phyloP scores from a whole-genome alignment of 208 protist genomes.

The Trypanosoma grayi region DNA sequence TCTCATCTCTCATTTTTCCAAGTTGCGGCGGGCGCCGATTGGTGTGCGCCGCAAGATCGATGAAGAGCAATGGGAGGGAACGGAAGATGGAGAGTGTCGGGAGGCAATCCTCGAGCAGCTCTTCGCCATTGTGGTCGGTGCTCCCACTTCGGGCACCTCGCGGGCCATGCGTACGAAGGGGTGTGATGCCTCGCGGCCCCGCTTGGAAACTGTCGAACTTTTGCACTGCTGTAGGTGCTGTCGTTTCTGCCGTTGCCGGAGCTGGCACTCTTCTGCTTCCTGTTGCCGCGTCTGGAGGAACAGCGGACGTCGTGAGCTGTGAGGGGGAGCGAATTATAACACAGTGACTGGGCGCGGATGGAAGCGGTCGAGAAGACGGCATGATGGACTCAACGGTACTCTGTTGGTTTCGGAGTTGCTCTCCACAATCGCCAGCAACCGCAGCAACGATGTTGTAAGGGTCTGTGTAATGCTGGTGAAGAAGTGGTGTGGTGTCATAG shows the following conservation, averaged over 20 bases:
- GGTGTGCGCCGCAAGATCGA: slow-evolving; percentile 2
- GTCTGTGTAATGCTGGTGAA: not conserved
- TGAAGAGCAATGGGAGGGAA: slow-evolving; percentile 17
- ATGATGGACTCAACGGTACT: not conserved
- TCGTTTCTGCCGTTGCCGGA: not conserved
- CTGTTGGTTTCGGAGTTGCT: not conserved
- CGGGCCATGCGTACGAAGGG: not conserved
- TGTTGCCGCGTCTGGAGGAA: not conserved
- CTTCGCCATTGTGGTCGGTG: not conserved
- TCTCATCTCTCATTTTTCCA: not conserved
- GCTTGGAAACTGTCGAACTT: not conserved
- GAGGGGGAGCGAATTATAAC: slow-evolving; percentile 5
- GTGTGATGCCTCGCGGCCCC: not conserved
- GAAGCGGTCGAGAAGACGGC: slow-evolving; percentile 9
- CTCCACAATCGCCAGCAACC: not conserved
- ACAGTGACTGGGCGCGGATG: not conserved
- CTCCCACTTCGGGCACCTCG: not conserved
- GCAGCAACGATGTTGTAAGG: not conserved
- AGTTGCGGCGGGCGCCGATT: slow-evolving; percentile 11
- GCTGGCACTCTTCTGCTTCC: not conserved
- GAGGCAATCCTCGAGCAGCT: not conserved
- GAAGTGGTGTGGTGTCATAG: not conserved
- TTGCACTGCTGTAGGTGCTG: not conserved
- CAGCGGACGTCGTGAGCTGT: not conserved
- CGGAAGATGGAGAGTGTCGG: slow-evolving; percentile 1